These are phyloP conservation scores for Colletotrichum plurivorum DNA, from an alignment of 2,329 filamentous ascomycete genomes.

Conservation along the genomic window DNA sequence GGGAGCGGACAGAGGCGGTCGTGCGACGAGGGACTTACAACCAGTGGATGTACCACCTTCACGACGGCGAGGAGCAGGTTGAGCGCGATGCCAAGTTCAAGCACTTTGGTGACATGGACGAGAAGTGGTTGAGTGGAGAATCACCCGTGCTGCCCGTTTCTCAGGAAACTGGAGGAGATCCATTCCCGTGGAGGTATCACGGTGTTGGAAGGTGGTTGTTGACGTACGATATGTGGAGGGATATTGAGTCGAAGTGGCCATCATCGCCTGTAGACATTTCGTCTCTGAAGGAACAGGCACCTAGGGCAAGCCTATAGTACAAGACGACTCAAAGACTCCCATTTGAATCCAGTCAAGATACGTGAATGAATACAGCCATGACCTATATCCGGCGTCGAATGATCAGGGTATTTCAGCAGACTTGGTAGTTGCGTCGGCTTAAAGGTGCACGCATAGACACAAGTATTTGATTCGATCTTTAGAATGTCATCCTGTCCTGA, in stretches of 20 bases:
- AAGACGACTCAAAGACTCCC: neutral
- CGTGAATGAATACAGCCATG: no score
- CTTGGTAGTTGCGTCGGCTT: no score
- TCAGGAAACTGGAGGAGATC: slow-evolving; percentile 54
- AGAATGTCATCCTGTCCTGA: no score
- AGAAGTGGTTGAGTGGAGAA: slow-evolving; percentile 46
- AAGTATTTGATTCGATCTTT: no score
- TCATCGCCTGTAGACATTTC: neutral
- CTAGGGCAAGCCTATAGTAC: slow-evolving; percentile 18
- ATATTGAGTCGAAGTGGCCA: slow-evolving; percentile 53
- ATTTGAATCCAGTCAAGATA: no score
- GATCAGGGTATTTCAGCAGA: no score
- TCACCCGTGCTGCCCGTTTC: slow-evolving; percentile 43
- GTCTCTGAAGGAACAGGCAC: neutral
- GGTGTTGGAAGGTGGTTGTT: slow-evolving; percentile 57
- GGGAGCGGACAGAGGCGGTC: slow-evolving; percentile 70
- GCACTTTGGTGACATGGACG: slow-evolving; percentile 49
- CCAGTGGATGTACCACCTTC: slow-evolving; percentile 73
- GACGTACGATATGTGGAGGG: slow-evolving; percentile 56
- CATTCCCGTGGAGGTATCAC: slow-evolving; percentile 57
- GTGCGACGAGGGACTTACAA: slow-evolving; percentile 73
- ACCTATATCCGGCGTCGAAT: no score
- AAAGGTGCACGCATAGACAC: no score
- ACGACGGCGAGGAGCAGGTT: slow-evolving; percentile 69
- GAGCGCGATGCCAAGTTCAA: slow-evolving; percentile 61